Evolutionary conservation across 208 protist species (phyloP), one percentile per base, ranked within the genome.

Genomic region (Leishmania tarentolae): DNA sequence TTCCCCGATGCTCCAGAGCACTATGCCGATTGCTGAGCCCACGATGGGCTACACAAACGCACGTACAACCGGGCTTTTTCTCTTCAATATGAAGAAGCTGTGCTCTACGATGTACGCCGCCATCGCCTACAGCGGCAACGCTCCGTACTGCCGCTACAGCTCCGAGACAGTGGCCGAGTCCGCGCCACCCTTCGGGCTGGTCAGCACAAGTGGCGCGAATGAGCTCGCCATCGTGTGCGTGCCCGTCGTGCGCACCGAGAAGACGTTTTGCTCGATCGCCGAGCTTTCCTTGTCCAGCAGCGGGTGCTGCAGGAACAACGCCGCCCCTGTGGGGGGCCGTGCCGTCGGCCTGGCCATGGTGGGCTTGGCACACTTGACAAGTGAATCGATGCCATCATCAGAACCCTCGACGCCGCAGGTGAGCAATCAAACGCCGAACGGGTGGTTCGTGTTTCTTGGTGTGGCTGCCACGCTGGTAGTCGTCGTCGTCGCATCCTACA

Each of bases 141-240:
- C 75, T 42, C 68, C 75, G 28, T 76, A 73, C 75, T 86, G 83
- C 69, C 59, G 56, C 66, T 83, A 80, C 79, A 63, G 28, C 73
- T 31, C 28, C n/a, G 50, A 24, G 46, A 78, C 73, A 15, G 74
- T 75, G 40, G 44, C 73, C 44, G 50, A 44, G 11, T 65, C 50
- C 5, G 72, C 76, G 21, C 66, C 31, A n/a, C 47, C 84, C 8
- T 89, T 86, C 69, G 90, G 88, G 11, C 73, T 86, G 66, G 74
- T 81, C 65, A 56, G 83, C 44, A 73, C 76, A 1, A 82, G 86
- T 15, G 70, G 66, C 56, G 77, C 77, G 40, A 87, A 84, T 80
- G 76, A 89, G 42, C 46, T 93, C 28, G 83, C 87, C 17, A n/a
- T 93, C 3, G 53, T 93, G 35, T 91, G 90, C 80, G 13, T 79